phyloP scores from a whole-genome alignment of 176 grass and related monocot species.

The Puya raimondii region DNA sequence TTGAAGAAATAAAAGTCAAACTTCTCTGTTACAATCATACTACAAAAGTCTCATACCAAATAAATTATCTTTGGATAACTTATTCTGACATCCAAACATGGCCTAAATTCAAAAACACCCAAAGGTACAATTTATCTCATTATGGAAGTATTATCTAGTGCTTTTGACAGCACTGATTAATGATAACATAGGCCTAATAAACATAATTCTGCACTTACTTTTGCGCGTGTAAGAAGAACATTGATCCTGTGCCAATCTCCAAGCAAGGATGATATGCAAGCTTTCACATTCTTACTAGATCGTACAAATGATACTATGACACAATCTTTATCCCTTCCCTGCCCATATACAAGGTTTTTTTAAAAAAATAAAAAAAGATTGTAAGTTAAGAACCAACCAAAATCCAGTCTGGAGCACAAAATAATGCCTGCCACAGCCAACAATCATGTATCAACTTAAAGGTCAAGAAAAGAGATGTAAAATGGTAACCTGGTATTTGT shows the following conservation, averaged over 20 bases:
- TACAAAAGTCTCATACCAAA: too few species aligned
- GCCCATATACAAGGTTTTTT: slow-evolving; percentile 13
- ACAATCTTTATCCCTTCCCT: slow-evolving; percentile 97
- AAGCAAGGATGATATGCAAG: slow-evolving; percentile 71
- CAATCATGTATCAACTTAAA: not conserved
- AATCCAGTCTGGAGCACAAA: not conserved
- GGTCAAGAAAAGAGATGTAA: not conserved
- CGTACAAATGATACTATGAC: slow-evolving; percentile 89
- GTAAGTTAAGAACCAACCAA: not conserved
- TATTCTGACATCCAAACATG: too few species aligned
- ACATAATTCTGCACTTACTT: slow-evolving; percentile 38
- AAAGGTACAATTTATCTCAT: too few species aligned
- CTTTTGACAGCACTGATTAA: too few species aligned
- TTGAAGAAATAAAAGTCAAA: too few species aligned
- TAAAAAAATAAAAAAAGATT: slow-evolving; percentile 5
- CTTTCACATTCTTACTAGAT: slow-evolving; percentile 39
- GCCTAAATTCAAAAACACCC: too few species aligned
- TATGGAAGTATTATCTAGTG: too few species aligned
- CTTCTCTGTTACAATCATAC: too few species aligned
- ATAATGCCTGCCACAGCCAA: not conserved
- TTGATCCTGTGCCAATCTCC: slow-evolving; percentile 95
- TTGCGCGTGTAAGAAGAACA: slow-evolving; percentile 82
- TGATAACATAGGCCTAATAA: not conserved
- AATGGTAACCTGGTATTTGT: slow-evolving; percentile 79
- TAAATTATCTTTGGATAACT: too few species aligned